These are phyloP conservation scores for Penicillium sp. DNA, from an alignment of 2,329 filamentous ascomycete genomes.

Conservation along the genomic window DNA sequence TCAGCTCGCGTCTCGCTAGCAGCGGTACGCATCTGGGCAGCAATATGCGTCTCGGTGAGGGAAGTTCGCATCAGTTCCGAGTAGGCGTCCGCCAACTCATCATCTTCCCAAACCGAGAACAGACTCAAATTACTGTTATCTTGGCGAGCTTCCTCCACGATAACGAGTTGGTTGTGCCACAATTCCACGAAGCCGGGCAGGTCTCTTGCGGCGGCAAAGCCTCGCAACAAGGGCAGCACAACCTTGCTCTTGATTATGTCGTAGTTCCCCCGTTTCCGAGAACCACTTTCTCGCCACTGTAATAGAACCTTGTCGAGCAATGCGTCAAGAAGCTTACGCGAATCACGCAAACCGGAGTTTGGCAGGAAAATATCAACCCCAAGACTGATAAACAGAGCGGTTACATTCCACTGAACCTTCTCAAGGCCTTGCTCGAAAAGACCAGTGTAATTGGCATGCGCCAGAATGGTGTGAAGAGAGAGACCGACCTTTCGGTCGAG, in stretches of 20 bases:
- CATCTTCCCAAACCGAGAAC: conserved; percentile 48
- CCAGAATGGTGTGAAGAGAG: conserved; percentile 43
- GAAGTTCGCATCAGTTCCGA: conserved; percentile 35
- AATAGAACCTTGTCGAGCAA: conserved; percentile 38
- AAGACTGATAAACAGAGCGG: conserved; percentile 43
- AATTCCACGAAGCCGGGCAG: conserved; percentile 40
- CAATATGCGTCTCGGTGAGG: conserved; percentile 30
- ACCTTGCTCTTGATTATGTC: conserved; percentile 39
- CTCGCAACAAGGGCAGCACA: conserved; percentile 42
- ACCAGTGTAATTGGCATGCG: conserved; percentile 44
- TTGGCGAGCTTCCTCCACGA: conserved; percentile 36
- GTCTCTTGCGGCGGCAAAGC: conserved; percentile 44
- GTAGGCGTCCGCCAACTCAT: conserved; percentile 42
- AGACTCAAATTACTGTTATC: conserved; percentile 20
- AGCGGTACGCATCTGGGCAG: conserved; percentile 34
- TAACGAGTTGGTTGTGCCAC: conserved; percentile 43
- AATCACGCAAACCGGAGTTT: conserved; percentile 43
- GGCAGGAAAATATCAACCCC: conserved; percentile 47
- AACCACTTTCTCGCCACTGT: conserved; percentile 30
- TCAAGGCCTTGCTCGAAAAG: conserved; percentile 36
- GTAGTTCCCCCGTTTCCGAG: conserved; percentile 26
- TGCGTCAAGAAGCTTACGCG: conserved; percentile 37
- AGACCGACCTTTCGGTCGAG: conserved; percentile 41
- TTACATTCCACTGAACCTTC: conserved; percentile 43
- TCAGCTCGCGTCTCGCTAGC: conserved; percentile 29